A percentile compares a stretch with the other conserved stretches of the same genome.
Evolutionary conservation across 352 stramenopile species (phyloP).

Genomic region (Peronospora destructor): DNA sequence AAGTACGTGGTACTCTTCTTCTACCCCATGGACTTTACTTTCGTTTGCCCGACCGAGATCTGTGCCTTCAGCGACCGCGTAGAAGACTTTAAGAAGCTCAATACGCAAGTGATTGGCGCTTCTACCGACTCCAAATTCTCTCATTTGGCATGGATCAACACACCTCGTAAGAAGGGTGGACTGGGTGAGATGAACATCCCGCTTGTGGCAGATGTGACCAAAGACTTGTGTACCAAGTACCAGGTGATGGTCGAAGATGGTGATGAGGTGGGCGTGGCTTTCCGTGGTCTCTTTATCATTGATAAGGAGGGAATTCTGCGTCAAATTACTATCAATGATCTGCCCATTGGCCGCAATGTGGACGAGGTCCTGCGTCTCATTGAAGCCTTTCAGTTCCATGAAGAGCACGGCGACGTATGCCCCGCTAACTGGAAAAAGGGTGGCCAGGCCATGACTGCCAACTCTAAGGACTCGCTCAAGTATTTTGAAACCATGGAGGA

Average conservation of each 20-base stretch:
- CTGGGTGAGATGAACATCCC: constrained; percentile 89
- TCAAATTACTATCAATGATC: constrained; percentile 86
- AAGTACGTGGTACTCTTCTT: constrained; percentile 91
- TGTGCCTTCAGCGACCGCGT: constrained; percentile 80
- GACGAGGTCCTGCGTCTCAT: constrained; percentile 89
- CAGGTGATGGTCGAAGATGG: constrained; percentile 74
- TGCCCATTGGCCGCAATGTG: constrained; percentile 84
- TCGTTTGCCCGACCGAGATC: constrained; percentile 90
- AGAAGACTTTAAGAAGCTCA: constrained; percentile 75
- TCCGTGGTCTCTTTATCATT: constrained; percentile 90
- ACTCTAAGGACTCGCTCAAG: constrained; percentile 67
- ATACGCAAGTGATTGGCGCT: constrained; percentile 62
- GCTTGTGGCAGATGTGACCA: constrained; percentile 85
- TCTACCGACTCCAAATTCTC: constrained; percentile 87
- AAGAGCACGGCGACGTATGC: constrained; percentile 88
- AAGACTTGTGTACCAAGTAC: constrained; percentile 79
- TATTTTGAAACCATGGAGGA: constrained; percentile 60
- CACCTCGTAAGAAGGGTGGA: constrained; percentile 82
- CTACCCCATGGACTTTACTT: constrained; percentile 89
- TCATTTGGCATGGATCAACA: constrained; percentile 88
- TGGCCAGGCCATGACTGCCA: constrained; percentile 75
- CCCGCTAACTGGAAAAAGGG: constrained; percentile 90
- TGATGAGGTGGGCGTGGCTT: constrained; percentile 61
- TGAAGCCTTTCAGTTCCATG: constrained; percentile 88
- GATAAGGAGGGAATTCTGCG: constrained; percentile 73